Conservation (phyloP, 768 basidiomycete genomes). For the Leucogyrophana mollusca region DNA sequence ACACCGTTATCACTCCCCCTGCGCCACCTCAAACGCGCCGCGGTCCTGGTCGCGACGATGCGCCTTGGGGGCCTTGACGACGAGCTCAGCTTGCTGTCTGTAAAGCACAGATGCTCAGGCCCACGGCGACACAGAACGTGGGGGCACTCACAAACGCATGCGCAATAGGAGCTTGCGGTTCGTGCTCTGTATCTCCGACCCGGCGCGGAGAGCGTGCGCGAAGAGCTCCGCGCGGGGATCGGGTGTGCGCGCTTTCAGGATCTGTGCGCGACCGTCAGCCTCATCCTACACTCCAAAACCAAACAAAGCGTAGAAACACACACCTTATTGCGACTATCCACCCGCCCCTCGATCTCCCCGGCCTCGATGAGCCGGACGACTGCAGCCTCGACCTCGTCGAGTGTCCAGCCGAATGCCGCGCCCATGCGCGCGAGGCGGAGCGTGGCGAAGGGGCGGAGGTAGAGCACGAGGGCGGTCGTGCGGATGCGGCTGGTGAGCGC, state of each 20-base stretch:
- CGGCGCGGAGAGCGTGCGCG: constrained; percentile 70
- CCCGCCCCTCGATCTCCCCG: constrained; percentile 76
- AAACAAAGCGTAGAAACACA: constrained; percentile 4
- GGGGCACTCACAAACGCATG: constrained; percentile 69
- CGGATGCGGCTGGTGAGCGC: constrained; percentile 69
- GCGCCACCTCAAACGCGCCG: too few relatives aligned
- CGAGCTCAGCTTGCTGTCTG: constrained; percentile 80
- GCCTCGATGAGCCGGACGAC: constrained; percentile 77
- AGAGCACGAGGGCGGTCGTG: constrained; percentile 77
- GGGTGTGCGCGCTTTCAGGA: constrained; percentile 75
- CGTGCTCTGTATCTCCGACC: constrained; percentile 64
- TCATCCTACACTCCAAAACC: constrained; percentile 4
- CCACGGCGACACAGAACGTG: neutral
- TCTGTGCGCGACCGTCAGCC: constrained; percentile 38
- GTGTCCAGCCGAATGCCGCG: constrained; percentile 77
- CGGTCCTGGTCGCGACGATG: constrained; percentile 20
- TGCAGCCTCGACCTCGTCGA: constrained; percentile 68
- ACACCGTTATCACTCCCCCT: too few relatives aligned
- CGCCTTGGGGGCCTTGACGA: constrained; percentile 64
- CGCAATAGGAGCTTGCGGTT: constrained; percentile 80
- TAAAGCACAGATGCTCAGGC: neutral
- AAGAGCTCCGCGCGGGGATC: constrained; percentile 80
- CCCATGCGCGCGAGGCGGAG: constrained; percentile 86
- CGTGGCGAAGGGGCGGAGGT: constrained; percentile 87
- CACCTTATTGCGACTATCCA: constrained; percentile 90